These are phyloP conservation scores for Gonapodya prolifera DNA, from an alignment of 192 early-diverging fungal genomes.

Conservation along the genomic window DNA sequence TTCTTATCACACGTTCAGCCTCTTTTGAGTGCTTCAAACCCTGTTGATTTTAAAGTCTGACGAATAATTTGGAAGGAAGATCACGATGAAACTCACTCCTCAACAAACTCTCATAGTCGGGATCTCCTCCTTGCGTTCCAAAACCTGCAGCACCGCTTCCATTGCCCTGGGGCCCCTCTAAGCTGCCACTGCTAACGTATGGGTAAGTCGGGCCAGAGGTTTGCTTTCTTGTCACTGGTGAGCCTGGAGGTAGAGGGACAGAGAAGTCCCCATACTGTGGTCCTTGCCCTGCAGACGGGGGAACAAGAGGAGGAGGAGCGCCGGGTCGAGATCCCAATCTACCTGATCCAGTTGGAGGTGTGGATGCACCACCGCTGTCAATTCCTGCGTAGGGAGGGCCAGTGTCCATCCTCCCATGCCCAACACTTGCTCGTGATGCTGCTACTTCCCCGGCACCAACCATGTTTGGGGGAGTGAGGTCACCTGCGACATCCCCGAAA, in stretches of 20 bases:
- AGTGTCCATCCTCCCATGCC: too few species aligned
- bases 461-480: background rate
- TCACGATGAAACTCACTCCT: background rate
- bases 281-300: too few species aligned
- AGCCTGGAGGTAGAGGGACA: too few species aligned
- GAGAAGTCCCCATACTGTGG: too few species aligned
- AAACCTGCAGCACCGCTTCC: background rate
- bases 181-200: background rate
- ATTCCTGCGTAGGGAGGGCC: too few species aligned
- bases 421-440: too few species aligned
- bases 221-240: background rate
- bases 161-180: background rate
- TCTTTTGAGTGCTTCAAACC: background rate
- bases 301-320: too few species aligned
- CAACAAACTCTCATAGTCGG: background rate
- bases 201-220: background rate
- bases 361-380: too few species aligned
- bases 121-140: background rate
- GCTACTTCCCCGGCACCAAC: too few species aligned
- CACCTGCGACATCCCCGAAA: background rate
- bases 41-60: background rate
- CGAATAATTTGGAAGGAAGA: too few species aligned
- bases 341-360: too few species aligned
- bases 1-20: background rate
- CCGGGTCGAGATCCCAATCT: too few species aligned